Conservation (phyloP, 495 filamentous ascomycete species). For the Lichina pygmaea region DNA sequence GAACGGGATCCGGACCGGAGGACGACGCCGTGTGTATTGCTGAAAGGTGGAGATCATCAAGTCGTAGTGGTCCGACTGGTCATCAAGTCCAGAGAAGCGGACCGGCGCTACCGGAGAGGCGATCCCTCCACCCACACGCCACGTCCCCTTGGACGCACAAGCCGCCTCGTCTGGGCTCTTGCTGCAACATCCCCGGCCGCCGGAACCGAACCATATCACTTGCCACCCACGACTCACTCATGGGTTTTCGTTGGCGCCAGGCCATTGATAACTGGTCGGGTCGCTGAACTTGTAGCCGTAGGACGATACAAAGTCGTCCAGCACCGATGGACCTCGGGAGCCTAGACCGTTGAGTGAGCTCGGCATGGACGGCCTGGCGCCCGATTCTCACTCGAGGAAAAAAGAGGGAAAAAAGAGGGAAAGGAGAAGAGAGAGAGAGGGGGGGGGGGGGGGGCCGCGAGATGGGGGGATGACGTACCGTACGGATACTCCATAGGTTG, state of each 20-base stretch:
- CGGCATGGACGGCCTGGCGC: not conserved
- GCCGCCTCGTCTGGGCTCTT: too few species aligned
- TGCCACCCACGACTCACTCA: not conserved
- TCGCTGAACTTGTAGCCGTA: constrained; percentile 99
- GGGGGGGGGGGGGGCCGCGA: not conserved
- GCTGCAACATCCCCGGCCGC: too few species aligned
- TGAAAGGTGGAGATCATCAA: too few species aligned
- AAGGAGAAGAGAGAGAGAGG: not conserved
- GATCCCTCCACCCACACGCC: too few species aligned
- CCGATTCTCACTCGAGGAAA: too few species aligned
- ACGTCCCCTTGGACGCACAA: too few species aligned
- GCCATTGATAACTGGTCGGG: constrained; percentile 89
- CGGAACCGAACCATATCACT: too few species aligned
- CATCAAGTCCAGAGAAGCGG: too few species aligned
- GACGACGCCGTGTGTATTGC: too few species aligned
- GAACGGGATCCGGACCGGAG: too few species aligned
- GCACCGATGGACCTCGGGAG: constrained; percentile 81
- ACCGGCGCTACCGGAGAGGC: too few species aligned
- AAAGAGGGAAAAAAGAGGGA: not conserved
- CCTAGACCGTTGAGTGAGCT: constrained; percentile 21
- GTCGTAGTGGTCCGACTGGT: too few species aligned
- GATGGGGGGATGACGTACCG: constrained; percentile 29
- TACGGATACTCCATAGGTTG: constrained; percentile 99
- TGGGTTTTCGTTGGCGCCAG: not conserved
- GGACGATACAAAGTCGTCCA: constrained; percentile 93